Conservation (phyloP, 2,329 filamentous ascomycete species). For the Ascochyta koolunga region DNA sequence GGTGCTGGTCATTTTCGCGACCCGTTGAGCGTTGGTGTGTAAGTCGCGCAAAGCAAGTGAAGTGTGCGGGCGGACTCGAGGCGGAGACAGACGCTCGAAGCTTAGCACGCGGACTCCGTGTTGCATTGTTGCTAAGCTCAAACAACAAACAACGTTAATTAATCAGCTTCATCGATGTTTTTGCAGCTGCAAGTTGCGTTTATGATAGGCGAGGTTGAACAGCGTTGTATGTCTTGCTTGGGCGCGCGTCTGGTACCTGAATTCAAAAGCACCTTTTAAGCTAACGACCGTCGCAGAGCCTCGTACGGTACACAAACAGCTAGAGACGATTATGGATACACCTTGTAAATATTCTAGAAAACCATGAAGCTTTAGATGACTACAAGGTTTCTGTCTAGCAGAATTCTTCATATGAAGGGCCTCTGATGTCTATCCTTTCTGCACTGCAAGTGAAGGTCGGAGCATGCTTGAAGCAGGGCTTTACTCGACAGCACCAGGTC, state of each 20-base stretch:
- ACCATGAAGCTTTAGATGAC: no score
- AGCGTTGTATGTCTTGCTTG: not conserved
- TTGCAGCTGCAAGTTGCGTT: not conserved
- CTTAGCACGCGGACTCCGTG: conserved; percentile 21
- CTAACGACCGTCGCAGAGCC: not conserved
- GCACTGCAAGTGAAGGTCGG: no score
- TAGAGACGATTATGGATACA: no score
- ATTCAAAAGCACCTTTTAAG: not conserved
- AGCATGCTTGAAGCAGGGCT: no score
- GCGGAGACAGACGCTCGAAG: conserved; percentile 20
- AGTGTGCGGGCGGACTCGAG: conserved; percentile 16
- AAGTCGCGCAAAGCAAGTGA: conserved; percentile 8
- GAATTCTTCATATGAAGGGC: no score
- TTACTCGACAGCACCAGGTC: no score
- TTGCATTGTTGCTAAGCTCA: conserved; percentile 12
- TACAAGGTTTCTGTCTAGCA: no score
- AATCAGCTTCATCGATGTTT: not conserved
- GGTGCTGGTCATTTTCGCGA: conserved; percentile 12
- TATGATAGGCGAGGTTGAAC: not conserved
- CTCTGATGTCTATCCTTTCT: no score
- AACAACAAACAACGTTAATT: conserved; percentile 2
- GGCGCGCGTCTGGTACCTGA: no score
- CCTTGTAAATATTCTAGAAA: no score
- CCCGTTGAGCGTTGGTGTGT: not conserved
- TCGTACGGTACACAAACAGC: no score